These are phyloP conservation scores for Mycena epipterygia DNA, from an alignment of 768 basidiomycete species.

Conservation along the genomic window DNA sequence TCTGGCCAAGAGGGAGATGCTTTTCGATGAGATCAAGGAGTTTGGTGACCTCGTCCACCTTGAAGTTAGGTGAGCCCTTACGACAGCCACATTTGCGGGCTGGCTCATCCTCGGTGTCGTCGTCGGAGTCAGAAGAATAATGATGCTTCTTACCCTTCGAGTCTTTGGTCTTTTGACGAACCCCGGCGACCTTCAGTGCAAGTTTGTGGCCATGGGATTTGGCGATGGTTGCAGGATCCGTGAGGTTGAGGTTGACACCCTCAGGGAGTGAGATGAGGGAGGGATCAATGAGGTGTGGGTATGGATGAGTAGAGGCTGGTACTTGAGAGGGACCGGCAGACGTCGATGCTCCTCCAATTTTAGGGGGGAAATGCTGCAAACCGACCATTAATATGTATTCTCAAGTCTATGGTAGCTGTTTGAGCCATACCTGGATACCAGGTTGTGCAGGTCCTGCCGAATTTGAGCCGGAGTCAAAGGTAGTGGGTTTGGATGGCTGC, in stretches of 20 bases:
- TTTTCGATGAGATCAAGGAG: conserved; percentile 7
- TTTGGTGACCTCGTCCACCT: not conserved
- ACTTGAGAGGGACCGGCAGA: not conserved
- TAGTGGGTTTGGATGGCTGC: too few relatives aligned
- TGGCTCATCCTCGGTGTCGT: not conserved
- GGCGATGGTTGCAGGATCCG: not conserved
- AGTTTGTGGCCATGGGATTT: not conserved
- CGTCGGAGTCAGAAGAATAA: not conserved
- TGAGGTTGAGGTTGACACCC: not conserved
- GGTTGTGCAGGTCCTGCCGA: too few relatives aligned
- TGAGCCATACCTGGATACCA: too few relatives aligned
- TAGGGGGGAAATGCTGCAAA: too few relatives aligned
- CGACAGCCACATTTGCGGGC: conserved; percentile 6
- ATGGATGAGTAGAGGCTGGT: not conserved
- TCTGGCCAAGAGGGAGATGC: not conserved
- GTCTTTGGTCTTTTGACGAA: not conserved
- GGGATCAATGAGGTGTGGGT: not conserved
- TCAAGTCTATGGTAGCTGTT: too few relatives aligned
- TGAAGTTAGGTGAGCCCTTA: not conserved
- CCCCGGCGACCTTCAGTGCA: not conserved
- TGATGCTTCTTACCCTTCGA: not conserved
- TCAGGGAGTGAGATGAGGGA: not conserved
- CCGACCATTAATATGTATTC: too few relatives aligned
- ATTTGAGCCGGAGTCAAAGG: too few relatives aligned
- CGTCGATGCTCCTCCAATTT: not conserved